Evolutionary conservation across 805 yeast genomes (phyloP), one percentile per base, ranked within the genome.

Genomic region (Dipodascus albidus): DNA sequence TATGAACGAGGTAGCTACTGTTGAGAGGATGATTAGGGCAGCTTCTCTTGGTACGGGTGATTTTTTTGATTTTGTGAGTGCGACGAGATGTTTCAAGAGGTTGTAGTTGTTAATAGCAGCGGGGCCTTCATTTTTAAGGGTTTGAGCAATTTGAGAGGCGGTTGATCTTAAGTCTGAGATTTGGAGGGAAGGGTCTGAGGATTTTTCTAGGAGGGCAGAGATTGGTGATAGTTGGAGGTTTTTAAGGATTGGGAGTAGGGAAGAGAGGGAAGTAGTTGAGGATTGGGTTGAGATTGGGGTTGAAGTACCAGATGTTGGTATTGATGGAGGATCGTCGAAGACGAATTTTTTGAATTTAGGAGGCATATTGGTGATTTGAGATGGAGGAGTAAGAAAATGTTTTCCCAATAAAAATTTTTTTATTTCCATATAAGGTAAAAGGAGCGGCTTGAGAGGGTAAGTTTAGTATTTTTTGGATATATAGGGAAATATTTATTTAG

Each of bases 41-140:
- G 88, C 76, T 69, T 91, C 98, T 69, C 95, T 82, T 47, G 85
- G 77, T 49, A 86, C 66, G 4, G 87, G 71, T 2, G 90, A 74
- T 64, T 81, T 85, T 66, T 89, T 91, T 47, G 86, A 77, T 66
- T 86, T 88, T 50, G 80, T 65, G 53, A 91, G 73, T 44, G 89
- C 77, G 55, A 80, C 74, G 53, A 87, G 58, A 44, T 85, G 77
- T 19, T 83, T 88, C 14, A 67, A 63, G 19, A 93, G 57, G 50
- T 81, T 76, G 88, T 90, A 87, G 1, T 79, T 82, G 50, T 71
- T 70, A 24, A 90, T 76, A 9, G 70, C 63, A 4, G 60, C 54
- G 55, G 75, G 69, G 49, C 83, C 84, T 2, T 71, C 67, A 17
- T 69, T 69, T 9, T 62, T 62, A 49, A 87, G 69, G 47, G 66